Percentiles rank a stretch among this genome's conserved stretches.
Evolutionary conservation across 176 grass and related monocot genomes (phyloP).

Genomic region (Saccharum officinarum): DNA sequence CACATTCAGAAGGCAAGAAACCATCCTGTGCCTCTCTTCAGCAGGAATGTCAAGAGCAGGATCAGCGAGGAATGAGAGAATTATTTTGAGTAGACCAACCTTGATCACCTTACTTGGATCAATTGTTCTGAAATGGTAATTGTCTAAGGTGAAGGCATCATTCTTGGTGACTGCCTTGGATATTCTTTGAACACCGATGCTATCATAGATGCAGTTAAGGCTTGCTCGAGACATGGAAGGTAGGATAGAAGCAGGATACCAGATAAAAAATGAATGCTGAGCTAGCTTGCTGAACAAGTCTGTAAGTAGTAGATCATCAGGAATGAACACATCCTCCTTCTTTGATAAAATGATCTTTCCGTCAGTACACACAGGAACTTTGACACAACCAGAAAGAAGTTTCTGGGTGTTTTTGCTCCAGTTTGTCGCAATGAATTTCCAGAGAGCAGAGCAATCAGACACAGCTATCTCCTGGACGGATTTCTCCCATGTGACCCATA

Average conservation of each 20-base stretch:
- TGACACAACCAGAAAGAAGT: constrained; percentile 32
- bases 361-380: constrained; percentile 42
- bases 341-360: constrained; percentile 41
- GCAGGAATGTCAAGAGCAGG: constrained; percentile 38
- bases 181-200: constrained; percentile 54
- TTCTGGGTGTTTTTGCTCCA: constrained; percentile 31
- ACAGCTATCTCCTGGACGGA: neutral
- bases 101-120: constrained; percentile 19
- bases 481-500: constrained; percentile 64
- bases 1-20: constrained; percentile 42
- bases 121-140: neutral
- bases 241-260: constrained; percentile 45
- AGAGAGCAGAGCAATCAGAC: constrained; percentile 58
- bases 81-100: constrained; percentile 41
- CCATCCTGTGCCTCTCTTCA: constrained; percentile 41
- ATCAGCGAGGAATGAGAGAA: constrained; percentile 49
- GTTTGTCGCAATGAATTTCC: constrained; percentile 49
- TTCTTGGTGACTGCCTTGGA: constrained; percentile 48
- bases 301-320: constrained; percentile 61
- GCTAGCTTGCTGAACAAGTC: constrained; percentile 50
- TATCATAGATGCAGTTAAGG: constrained; percentile 45
- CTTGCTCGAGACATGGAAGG: constrained; percentile 31
- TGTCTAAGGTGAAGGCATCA: constrained; percentile 21
- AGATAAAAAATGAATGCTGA: constrained; percentile 40
- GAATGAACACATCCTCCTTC: constrained; percentile 60